Evolutionary conservation across 2,329 filamentous ascomycete genomes (phyloP).

Genomic region (Diplodia mutila): DNA sequence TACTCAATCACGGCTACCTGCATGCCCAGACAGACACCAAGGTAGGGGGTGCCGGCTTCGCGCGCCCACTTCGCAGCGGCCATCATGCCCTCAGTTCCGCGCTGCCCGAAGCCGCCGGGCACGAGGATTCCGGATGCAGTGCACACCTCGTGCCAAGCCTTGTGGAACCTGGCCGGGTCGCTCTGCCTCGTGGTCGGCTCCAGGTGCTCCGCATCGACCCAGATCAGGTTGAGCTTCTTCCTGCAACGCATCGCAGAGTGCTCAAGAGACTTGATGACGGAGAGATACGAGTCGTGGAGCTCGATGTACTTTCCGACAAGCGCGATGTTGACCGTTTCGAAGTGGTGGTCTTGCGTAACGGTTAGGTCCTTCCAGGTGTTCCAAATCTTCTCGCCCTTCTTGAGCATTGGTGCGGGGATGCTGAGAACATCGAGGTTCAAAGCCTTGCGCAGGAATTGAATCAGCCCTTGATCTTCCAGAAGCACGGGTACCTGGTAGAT

Average conservation of each 20-base stretch:
- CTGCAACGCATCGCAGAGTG: conserved; percentile 87
- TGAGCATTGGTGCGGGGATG: conserved; percentile 58
- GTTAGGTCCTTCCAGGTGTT: conserved; percentile 75
- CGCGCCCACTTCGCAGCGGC: conserved; percentile 84
- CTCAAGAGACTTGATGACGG: conserved; percentile 83
- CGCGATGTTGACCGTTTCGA: conserved; percentile 75
- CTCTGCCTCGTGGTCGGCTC: conserved; percentile 66
- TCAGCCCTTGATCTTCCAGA: conserved; percentile 77
- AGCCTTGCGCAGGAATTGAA: conserved; percentile 66
- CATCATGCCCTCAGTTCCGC: conserved; percentile 91
- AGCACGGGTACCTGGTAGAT: conserved; percentile 97
- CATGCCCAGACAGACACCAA: conserved; percentile 91
- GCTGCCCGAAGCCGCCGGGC: conserved; percentile 77
- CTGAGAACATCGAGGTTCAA: conserved; percentile 66
- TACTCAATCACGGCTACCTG: conserved; percentile 91
- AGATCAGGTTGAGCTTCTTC: conserved; percentile 77
- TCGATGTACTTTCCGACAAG: conserved; percentile 91
- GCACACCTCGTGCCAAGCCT: conserved; percentile 81
- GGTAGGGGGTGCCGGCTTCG: conserved; percentile 76
- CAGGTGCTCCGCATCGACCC: conserved; percentile 83
- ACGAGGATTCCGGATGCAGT: conserved; percentile 70
- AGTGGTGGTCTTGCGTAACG: conserved; percentile 65
- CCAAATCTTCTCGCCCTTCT: conserved; percentile 74
- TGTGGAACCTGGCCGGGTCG: conserved; percentile 76
- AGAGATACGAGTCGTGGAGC: conserved; percentile 84